A percentile compares a stretch with the other conserved stretches of the same genome.
phyloP scores from a whole-genome alignment of 2,329 filamentous ascomycete genomes.

The Penicillium sp. region DNA sequence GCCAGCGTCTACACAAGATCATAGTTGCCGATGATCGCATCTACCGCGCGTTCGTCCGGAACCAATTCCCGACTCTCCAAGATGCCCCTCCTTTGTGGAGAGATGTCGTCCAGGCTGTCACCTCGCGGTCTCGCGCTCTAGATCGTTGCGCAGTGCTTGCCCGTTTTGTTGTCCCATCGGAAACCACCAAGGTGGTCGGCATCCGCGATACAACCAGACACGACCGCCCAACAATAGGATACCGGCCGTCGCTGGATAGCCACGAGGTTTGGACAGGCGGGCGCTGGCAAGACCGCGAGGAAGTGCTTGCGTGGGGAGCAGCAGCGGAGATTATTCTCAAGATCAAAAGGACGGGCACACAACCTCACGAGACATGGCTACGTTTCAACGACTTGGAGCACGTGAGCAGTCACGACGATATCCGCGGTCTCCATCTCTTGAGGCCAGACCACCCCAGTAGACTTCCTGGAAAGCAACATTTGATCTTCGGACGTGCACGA shows the following conservation, averaged over 20 bases:
- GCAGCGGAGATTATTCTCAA: slow-evolving; percentile 54
- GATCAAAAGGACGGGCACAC: slow-evolving; percentile 41
- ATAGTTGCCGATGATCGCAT: slow-evolving; percentile 47
- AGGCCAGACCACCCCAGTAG: slow-evolving; percentile 36
- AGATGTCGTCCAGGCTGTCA: slow-evolving; percentile 52
- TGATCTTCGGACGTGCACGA: slow-evolving; percentile 56
- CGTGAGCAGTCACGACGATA: slow-evolving; percentile 55
- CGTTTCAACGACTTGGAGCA: slow-evolving; percentile 51
- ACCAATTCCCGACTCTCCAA: slow-evolving; percentile 37
- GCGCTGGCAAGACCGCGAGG: slow-evolving; percentile 48
- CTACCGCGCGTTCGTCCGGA: slow-evolving; percentile 45
- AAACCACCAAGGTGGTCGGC: slow-evolving; percentile 38
- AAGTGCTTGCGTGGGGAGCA: slow-evolving; percentile 59
- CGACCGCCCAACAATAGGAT: slow-evolving; percentile 53
- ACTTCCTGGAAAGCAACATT: slow-evolving; percentile 36
- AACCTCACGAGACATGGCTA: slow-evolving; percentile 42
- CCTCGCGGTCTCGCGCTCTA: slow-evolving; percentile 55
- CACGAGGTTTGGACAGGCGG: slow-evolving; percentile 50
- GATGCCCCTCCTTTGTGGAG: slow-evolving; percentile 40
- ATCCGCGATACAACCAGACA: slow-evolving; percentile 31
- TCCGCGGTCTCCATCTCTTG: slow-evolving; percentile 55
- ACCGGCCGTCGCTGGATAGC: slow-evolving; percentile 56
- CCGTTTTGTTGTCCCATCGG: slow-evolving; percentile 47
- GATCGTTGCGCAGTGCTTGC: slow-evolving; percentile 55
- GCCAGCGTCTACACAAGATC: slow-evolving; percentile 42